Percentiles rank a stretch among this genome's conserved stretches.
Conservation (phyloP, 768 basidiomycete species). For the Podaxis carcinomalis region DNA sequence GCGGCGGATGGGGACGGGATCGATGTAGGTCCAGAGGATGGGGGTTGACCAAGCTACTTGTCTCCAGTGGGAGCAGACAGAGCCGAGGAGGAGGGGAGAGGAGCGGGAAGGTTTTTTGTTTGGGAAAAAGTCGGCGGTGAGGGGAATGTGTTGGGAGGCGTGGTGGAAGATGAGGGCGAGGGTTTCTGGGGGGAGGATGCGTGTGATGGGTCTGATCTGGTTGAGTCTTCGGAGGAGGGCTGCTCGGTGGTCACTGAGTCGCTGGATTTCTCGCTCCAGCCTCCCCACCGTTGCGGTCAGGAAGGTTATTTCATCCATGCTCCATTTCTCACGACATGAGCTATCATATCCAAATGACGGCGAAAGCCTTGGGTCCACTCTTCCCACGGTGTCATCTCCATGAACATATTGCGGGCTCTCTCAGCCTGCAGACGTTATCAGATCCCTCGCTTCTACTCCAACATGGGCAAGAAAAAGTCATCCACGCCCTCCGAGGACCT, state of each 20-base stretch:
- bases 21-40: neutral
- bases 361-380: neutral
- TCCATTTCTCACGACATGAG: neutral
- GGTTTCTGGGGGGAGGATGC: constrained; percentile 6
- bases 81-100: neutral
- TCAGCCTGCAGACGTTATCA: too few relatives aligned
- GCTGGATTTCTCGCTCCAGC: neutral
- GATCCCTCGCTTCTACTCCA: too few relatives aligned
- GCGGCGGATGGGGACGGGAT: neutral
- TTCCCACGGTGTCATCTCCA: neutral
- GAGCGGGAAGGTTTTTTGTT: neutral
- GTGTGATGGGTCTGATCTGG: neutral
- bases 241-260: neutral
- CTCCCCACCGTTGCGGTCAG: constrained; percentile 1
- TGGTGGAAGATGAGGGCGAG: constrained; percentile 4
- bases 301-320: constrained; percentile 1
- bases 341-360: too few relatives aligned
- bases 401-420: neutral
- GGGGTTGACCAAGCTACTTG: constrained; percentile 1
- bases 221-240: constrained; percentile 6
- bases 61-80: constrained; percentile 5
- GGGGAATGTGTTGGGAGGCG: neutral
- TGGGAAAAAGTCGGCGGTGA: neutral
- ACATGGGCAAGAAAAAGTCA: constrained; percentile 26
- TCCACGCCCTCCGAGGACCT: constrained; percentile 31